These are phyloP conservation scores for Hyaloscypha bicolor DNA, from an alignment of 495 filamentous ascomycete species.

Conservation along the genomic window DNA sequence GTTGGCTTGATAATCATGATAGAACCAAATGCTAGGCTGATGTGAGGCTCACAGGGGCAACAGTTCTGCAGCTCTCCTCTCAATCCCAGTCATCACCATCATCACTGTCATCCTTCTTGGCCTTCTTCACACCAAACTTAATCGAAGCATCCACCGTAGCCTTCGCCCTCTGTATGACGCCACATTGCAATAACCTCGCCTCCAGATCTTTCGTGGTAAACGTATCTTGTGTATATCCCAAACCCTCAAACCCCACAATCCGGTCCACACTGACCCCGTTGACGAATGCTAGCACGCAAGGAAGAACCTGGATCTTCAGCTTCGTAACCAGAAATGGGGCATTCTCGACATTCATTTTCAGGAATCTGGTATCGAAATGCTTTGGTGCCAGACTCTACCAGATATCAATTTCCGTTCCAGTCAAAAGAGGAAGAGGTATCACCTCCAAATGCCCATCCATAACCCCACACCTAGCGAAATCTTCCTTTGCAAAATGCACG, in stretches of 20 bases:
- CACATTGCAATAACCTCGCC: constrained; percentile 57
- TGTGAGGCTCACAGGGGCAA: background rate
- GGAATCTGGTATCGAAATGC: constrained; percentile 71
- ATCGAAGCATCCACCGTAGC: constrained; percentile 45
- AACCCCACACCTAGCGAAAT: constrained; percentile 71
- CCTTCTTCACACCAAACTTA: constrained; percentile 37
- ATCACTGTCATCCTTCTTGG: constrained; percentile 50
- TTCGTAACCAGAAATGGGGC: constrained; percentile 74
- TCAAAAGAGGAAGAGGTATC: constrained; percentile 5
- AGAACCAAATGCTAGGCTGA: background rate
- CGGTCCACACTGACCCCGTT: constrained; percentile 68
- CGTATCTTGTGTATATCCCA: constrained; percentile 60
- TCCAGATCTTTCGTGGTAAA: constrained; percentile 69
- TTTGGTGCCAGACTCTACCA: constrained; percentile 52
- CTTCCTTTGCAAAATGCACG: constrained; percentile 75
- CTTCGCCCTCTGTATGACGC: constrained; percentile 61
- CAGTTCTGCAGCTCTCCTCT: constrained; percentile 22
- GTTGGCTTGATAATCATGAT: background rate
- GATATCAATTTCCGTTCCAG: background rate
- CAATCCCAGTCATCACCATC: constrained; percentile 69
- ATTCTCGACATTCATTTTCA: constrained; percentile 70
- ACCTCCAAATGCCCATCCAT: constrained; percentile 67
- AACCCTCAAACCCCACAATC: constrained; percentile 74
- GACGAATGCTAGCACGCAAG: constrained; percentile 74
- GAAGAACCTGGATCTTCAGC: constrained; percentile 68